Conservation (phyloP, 805 yeast species). For the Saturnispora zaruensis region DNA sequence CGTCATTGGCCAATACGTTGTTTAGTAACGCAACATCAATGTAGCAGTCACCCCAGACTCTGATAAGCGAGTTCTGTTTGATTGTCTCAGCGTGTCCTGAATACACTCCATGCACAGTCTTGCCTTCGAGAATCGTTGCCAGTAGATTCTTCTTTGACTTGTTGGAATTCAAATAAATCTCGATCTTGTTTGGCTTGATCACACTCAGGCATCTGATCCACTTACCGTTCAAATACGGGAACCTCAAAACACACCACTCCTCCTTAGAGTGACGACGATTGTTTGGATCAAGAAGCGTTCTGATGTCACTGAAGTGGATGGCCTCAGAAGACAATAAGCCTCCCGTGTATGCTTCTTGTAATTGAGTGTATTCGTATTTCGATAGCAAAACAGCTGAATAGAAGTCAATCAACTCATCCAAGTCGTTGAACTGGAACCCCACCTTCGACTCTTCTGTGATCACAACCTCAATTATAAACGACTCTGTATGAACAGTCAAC, state of each 20-base stretch:
- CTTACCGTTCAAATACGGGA: conserved; percentile 48
- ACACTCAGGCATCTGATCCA: conserved; percentile 52
- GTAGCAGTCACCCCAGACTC: conserved; percentile 45
- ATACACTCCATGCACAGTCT: conserved; percentile 45
- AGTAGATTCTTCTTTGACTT: conserved; percentile 43
- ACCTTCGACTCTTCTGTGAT: conserved; percentile 22
- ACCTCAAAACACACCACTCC: conserved; percentile 58
- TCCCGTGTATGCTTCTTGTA: conserved; percentile 60
- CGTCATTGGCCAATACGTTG: conserved; percentile 11
- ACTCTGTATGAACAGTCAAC: conserved; percentile 13
- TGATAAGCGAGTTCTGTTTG: conserved; percentile 48
- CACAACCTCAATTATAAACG: conserved; percentile 13
- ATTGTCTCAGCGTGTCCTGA: conserved; percentile 51
- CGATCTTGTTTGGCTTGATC: conserved; percentile 42
- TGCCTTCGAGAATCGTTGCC: conserved; percentile 38
- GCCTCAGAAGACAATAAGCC: conserved; percentile 54
- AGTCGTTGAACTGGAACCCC: conserved; percentile 19
- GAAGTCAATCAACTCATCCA: conserved; percentile 24
- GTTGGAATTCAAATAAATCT: conserved; percentile 43
- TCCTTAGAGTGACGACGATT: conserved; percentile 34
- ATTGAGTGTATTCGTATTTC: conserved; percentile 47
- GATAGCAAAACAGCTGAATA: conserved; percentile 43
- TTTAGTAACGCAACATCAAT: conserved; percentile 31
- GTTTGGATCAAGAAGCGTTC: conserved; percentile 46
- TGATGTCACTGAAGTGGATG: conserved; percentile 46